These are phyloP conservation scores for Apiotrichum domesticum DNA, from an alignment of 1,284 basidiomycete genomes.

Conservation along the genomic window DNA sequence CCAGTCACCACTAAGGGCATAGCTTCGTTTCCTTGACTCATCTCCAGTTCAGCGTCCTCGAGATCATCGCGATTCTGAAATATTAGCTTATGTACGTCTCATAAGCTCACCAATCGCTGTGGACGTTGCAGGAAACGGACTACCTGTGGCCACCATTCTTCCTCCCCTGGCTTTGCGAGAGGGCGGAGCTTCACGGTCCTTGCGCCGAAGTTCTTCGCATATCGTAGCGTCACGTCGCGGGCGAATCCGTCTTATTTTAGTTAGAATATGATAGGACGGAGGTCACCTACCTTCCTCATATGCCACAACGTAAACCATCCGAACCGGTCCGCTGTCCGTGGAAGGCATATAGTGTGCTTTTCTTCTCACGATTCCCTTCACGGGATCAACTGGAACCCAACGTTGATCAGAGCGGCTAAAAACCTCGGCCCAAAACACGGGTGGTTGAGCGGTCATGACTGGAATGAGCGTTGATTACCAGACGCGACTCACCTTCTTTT, in stretches of 20 bases:
- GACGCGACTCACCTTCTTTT: conserved; percentile 19
- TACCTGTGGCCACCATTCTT: conserved; percentile 80
- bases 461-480: neutral
- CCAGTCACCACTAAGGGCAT: conserved; percentile 87
- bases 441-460: conserved; percentile 54
- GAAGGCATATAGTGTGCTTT: conserved; percentile 76
- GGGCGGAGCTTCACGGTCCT: conserved; percentile 78
- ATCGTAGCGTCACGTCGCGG: conserved; percentile 53
- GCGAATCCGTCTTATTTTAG: conserved; percentile 49
- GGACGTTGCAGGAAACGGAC: conserved; percentile 61
- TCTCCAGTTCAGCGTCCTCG: conserved; percentile 87
- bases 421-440: conserved; percentile 95
- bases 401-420: conserved; percentile 85
- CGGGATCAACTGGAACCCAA: conserved; percentile 91
- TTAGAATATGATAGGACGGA: conserved; percentile 25
- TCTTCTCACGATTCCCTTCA: conserved; percentile 72
- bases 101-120: conserved; percentile 63
- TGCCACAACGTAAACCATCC: conserved; percentile 87
- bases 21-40: conserved; percentile 71
- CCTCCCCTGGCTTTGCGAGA: conserved; percentile 56
- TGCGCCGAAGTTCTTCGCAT: conserved; percentile 72
- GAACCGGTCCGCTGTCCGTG: conserved; percentile 58
- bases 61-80: conserved; percentile 78
- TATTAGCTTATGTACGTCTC: neutral
- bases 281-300: conserved; percentile 75